A percentile compares a stretch with the other conserved stretches of the same genome.
Conservation (phyloP, 176 grass and related monocot genomes). For the Raddia distichophylla region DNA sequence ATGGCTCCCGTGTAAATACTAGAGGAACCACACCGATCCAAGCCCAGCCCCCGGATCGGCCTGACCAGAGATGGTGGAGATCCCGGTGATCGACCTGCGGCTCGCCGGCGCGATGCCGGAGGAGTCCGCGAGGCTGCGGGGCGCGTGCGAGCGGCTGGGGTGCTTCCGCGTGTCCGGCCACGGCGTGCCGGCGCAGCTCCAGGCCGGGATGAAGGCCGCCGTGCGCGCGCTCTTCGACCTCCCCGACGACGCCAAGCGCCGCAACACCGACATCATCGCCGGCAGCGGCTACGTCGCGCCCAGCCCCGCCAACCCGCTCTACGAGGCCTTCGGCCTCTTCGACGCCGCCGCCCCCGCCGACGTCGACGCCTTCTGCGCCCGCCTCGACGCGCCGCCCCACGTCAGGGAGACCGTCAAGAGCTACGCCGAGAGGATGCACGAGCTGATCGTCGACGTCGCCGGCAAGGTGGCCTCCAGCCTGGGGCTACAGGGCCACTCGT, state of each 20-base stretch:
- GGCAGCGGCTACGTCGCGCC: conserved; percentile 74
- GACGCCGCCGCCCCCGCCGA: conserved; percentile 54
- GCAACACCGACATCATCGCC: conserved; percentile 59
- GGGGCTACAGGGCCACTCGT: conserved; percentile 47
- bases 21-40: neutral
- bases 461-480: conserved; percentile 61
- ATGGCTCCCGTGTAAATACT: conserved; percentile 28
- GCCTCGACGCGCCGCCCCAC: conserved; percentile 57
- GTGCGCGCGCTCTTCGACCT: conserved; percentile 74
- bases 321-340: conserved; percentile 69
- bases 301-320: conserved; percentile 63
- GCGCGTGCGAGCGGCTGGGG: conserved; percentile 48
- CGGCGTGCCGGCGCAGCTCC: conserved; percentile 52
- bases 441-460: conserved; percentile 53
- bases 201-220: conserved; percentile 76
- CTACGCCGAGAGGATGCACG: conserved; percentile 61
- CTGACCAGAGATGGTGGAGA: conserved; percentile 22
- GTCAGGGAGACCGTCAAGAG: conserved; percentile 54
- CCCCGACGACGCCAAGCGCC: conserved; percentile 73
- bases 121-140: conserved; percentile 40
- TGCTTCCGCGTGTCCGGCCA: conserved; percentile 73
- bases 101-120: conserved; percentile 34
- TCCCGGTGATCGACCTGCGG: conserved; percentile 52
- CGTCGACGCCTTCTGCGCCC: conserved; percentile 69
- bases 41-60: neutral